Conservation (phyloP, 208 protist species). For the Wallacemonas sp. region DNA sequence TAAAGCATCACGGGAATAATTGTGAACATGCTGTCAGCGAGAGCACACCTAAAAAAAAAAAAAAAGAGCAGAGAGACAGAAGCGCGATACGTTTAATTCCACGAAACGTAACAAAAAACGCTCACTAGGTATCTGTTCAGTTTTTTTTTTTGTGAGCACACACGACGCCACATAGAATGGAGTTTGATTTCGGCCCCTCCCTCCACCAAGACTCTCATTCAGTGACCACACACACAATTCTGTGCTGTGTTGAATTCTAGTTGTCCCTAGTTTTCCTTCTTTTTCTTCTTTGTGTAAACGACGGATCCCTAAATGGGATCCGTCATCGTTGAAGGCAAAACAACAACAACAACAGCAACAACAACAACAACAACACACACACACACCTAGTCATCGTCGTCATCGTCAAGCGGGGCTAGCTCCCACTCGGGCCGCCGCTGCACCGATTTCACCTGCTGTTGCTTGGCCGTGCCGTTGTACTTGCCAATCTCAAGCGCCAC, state of each 20-base stretch:
- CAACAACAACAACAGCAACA: slow-evolving; percentile 7
- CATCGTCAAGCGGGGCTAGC: slow-evolving; percentile 61
- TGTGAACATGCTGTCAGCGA: not conserved
- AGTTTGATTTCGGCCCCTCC: too few species aligned
- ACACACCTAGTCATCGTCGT: slow-evolving; percentile 29
- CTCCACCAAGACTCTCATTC: too few species aligned
- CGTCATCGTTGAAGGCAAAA: too few species aligned
- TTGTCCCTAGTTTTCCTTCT: too few species aligned
- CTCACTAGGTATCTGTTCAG: not conserved
- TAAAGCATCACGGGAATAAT: not conserved
- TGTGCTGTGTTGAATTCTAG: too few species aligned
- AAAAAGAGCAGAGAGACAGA: not conserved
- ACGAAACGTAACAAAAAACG: too few species aligned
- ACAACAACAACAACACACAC: not conserved
- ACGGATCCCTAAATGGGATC: too few species aligned
- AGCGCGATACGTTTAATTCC: not conserved
- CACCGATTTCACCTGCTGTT: slow-evolving; percentile 74
- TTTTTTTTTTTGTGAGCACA: not conserved
- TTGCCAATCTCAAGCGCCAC: slow-evolving; percentile 86
- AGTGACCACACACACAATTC: too few species aligned
- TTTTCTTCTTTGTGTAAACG: too few species aligned
- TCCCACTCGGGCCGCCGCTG: slow-evolving; percentile 87
- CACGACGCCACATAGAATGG: too few species aligned
- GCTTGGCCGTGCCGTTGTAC: slow-evolving; percentile 87
- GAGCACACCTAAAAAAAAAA: not conserved